These are phyloP conservation scores for Nigrograna mackinnonii DNA, from an alignment of 2,329 filamentous ascomycete species.

Conservation along the genomic window DNA sequence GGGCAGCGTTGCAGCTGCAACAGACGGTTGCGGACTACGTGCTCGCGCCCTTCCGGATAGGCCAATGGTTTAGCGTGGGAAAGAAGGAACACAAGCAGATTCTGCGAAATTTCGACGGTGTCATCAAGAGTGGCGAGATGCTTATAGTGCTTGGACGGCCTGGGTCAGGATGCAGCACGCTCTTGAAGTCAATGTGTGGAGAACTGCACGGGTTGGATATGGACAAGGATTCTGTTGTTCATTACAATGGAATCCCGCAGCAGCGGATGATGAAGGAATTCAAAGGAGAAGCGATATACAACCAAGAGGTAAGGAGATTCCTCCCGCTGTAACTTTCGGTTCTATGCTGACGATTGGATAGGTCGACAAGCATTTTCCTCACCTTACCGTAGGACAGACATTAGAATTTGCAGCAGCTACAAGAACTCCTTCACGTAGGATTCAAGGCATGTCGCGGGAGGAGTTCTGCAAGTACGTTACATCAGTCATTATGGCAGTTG, in stretches of 20 bases:
- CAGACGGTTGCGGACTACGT: conserved; percentile 66
- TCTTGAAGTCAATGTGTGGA: conserved; percentile 65
- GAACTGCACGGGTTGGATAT: conserved; percentile 63
- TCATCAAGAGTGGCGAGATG: conserved; percentile 55
- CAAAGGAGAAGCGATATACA: conserved; percentile 51
- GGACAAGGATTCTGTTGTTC: conserved; percentile 55
- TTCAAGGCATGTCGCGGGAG: conserved; percentile 42
- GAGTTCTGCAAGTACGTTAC: conserved; percentile 51
- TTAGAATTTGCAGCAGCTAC: conserved; percentile 59
- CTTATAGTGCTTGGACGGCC: conserved; percentile 52
- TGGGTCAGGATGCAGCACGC: conserved; percentile 65
- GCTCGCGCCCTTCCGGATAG: conserved; percentile 59
- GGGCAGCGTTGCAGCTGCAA: conserved; percentile 69
- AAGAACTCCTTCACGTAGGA: conserved; percentile 50
- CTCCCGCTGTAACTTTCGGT: background rate
- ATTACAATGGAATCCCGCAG: conserved; percentile 62
- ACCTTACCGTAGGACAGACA: conserved; percentile 61
- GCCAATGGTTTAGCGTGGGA: conserved; percentile 57
- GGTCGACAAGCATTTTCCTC: conserved; percentile 58
- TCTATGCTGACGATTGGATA: conserved; percentile 3
- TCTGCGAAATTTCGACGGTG: conserved; percentile 57
- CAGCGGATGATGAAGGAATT: conserved; percentile 50
- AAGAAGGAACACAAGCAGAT: conserved; percentile 59
- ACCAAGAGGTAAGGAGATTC: conserved; percentile 36
- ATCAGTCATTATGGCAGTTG: conserved; percentile 56